Evolutionary conservation across 1,284 basidiomycete genomes (phyloP).

Genomic region (Rhodotorula sp.): DNA sequence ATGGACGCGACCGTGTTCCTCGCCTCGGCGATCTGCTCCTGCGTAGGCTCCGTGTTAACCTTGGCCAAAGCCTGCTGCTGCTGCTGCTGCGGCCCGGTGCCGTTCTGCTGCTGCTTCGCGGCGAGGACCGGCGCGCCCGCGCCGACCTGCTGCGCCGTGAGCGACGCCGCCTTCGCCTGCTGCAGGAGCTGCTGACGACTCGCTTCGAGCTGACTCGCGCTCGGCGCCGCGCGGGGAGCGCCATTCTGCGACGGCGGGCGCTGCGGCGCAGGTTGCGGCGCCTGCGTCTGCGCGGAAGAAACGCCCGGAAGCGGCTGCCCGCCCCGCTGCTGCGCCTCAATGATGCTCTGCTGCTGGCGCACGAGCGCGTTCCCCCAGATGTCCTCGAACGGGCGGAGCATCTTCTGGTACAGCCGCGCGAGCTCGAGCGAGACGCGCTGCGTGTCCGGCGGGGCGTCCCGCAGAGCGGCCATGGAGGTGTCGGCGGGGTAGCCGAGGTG

Average conservation of each 20-base stretch:
- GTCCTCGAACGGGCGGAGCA: slow-evolving; percentile 45
- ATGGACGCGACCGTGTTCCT: slow-evolving; percentile 16
- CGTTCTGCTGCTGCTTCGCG: neutral
- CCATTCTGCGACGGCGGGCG: slow-evolving; percentile 10
- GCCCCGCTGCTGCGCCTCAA: slow-evolving; percentile 28
- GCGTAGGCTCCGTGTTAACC: slow-evolving; percentile 25
- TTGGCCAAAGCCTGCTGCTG: neutral
- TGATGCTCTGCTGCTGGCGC: slow-evolving; percentile 29
- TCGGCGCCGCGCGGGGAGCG: neutral
- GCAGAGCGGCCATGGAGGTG: slow-evolving; percentile 9
- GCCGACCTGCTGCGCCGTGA: slow-evolving; percentile 14
- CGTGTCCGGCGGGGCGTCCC: slow-evolving; percentile 26
- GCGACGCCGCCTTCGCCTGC: slow-evolving; percentile 19
- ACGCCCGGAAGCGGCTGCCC: slow-evolving; percentile 8
- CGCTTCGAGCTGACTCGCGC: slow-evolving; percentile 9
- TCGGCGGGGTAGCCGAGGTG: slow-evolving; percentile 40
- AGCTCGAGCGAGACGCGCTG: slow-evolving; percentile 41
- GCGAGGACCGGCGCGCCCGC: neutral
- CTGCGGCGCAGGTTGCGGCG: slow-evolving; percentile 1
- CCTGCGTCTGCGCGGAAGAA: neutral
- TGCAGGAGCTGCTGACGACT: slow-evolving; percentile 17
- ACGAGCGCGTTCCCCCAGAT: slow-evolving; percentile 34
- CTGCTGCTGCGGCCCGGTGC: neutral
- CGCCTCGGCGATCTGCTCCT: slow-evolving; percentile 37
- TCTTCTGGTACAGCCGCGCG: slow-evolving; percentile 36